Evolutionary conservation across 2,329 filamentous ascomycete genomes (phyloP), one percentile per base, ranked within the genome.

Genomic region (Neoascochyta sp.): DNA sequence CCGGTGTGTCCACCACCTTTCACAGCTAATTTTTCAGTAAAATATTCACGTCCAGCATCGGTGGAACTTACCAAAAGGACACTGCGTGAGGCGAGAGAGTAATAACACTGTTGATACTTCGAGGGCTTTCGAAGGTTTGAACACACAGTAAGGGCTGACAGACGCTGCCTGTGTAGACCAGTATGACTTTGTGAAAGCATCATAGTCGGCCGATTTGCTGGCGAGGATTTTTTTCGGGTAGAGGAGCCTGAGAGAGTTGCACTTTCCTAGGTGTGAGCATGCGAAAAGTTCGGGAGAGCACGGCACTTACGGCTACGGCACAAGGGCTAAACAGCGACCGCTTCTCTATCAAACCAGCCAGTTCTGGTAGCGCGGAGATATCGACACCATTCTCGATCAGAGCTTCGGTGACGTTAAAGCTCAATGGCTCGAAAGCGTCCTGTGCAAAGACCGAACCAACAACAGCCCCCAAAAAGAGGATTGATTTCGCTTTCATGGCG

Each of bases 1-100:
- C 41, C 38, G 10, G 46, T 39, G 34, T 56, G 52, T 7, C 52
- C 47, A 14, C 45, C 44, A 20, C 63, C 60, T 31, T 62, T 64
- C 8, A 69, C 54, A 3, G 64, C 64, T n/a, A n/a, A n/a, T n/a
- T n/a, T n/a, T n/a, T n/a, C n/a, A n/a, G n/a, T n/a, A n/a, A n/a
- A n/a, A n/a, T n/a, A n/a, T n/a, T n/a, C n/a, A n/a, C n/a, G n/a
- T n/a, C n/a, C n/a, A n/a, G n/a, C n/a, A n/a, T n/a, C n/a, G n/a
- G n/a, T n/a, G n/a, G n/a, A n/a, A n/a, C n/a, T n/a, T n/a, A n/a
- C n/a, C n/a, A 28, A 67, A 67, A 60, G 42, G 45, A 21, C 52
- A 60, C 24, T 41, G 32, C 3, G 42, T 47, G 3, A 45, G 22
- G 2, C 49, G 44, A 16, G 48, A 50, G 3, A 55, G 17, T 3